Evolutionary conservation across 345 rosid genomes (phyloP), one percentile per base, ranked within the genome.

Genomic region (Melaleuca alternifolia): DNA sequence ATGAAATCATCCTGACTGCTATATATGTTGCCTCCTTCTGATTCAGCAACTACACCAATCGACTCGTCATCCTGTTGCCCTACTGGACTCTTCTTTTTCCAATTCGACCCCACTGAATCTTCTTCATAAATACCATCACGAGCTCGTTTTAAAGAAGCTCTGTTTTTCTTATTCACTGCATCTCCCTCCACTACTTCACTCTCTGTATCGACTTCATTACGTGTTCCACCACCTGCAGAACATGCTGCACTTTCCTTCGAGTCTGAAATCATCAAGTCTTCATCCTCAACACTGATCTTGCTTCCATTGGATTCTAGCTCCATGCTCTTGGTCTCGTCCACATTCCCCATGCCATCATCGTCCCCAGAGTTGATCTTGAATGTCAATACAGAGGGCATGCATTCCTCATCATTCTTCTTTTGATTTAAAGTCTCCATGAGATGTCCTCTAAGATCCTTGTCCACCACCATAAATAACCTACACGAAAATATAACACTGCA

Each of bases 401-500:
- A 76, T 62, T 88, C 90, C 41, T 85, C 89, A 71, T 46, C 85
- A 84, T 81, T 51, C 33, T 83, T 83, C 85, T 51, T 51, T 41
- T 83, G 85, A 51, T 83, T 51, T 46, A 12, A 83, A 30, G 9
- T 83, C 61, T 46, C 81, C 81, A 71, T 71, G 48, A 9, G 37
- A 71, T 92, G 93, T 53, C 99, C 99, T 54, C 94, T 94, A 7
- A 90, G 95, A 85, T 94, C 96, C 89, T 95, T 88, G 92, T 94
- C 97, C 41, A 93, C 89, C 33, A 94, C 81, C 81, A 71, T 71
- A 24, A 65, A 30, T 30, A 2, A 65, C 44, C 77, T 21, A 4
- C 77, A 5, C 23, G 11, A 65, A 62, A 65, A 65, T 65, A 30
- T 4, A n/a, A 33, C 2, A 9, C 37, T n/a, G 37, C 71, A n/a